These are phyloP conservation scores for Trichophyton verrucosum DNA, from an alignment of 2,329 filamentous ascomycete genomes.

Conservation along the genomic window DNA sequence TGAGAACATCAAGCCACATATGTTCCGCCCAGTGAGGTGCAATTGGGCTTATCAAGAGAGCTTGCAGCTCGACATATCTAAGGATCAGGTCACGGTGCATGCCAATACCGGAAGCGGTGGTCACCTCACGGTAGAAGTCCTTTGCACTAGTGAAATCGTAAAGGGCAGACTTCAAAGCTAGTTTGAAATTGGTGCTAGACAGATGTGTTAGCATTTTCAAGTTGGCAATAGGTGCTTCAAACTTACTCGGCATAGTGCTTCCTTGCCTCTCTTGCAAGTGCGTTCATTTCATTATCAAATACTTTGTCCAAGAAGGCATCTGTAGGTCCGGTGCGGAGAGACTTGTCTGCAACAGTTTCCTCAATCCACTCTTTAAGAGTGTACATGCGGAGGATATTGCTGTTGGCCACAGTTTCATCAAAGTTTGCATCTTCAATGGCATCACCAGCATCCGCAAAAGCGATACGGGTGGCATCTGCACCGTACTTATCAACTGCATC, in stretches of 20 bases:
- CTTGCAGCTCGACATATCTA: slow-evolving; percentile 77
- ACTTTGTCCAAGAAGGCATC: slow-evolving; percentile 74
- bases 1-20: slow-evolving; percentile 83
- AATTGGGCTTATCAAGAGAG: slow-evolving; percentile 67
- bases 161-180: slow-evolving; percentile 72
- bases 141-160: slow-evolving; percentile 85
- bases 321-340: slow-evolving; percentile 62
- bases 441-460: slow-evolving; percentile 87
- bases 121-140: slow-evolving; percentile 80
- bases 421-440: slow-evolving; percentile 94
- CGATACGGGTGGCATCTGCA: slow-evolving; percentile 81
- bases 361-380: slow-evolving; percentile 85
- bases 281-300: slow-evolving; percentile 88
- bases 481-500: slow-evolving; percentile 86
- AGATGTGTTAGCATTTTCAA: slow-evolving; percentile 4
- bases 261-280: slow-evolving; percentile 63
- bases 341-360: slow-evolving; percentile 61
- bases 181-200: slow-evolving; percentile 60
- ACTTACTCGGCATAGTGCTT: slow-evolving; percentile 59
- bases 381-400: slow-evolving; percentile 74
- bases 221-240: neutral
- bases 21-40: slow-evolving; percentile 91
- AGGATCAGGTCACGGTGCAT: slow-evolving; percentile 74
- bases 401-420: slow-evolving; percentile 87
- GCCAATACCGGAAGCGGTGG: slow-evolving; percentile 60